phyloP scores from a whole-genome alignment of 805 yeast genomes.

The Yarrowia yakushimensis region DNA sequence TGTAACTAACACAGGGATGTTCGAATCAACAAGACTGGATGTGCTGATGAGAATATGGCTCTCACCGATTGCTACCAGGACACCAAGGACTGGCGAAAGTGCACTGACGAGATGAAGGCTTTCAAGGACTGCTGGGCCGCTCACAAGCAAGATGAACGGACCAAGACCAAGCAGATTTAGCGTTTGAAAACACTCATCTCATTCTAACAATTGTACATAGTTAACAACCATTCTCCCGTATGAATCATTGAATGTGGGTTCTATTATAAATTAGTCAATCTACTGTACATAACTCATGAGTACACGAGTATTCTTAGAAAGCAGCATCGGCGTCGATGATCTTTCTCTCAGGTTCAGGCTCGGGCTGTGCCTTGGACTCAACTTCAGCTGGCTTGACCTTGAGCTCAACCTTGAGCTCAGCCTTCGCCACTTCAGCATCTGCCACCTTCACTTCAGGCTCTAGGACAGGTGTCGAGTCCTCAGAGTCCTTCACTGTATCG shows the following conservation, averaged over 20 bases:
- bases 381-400: not conserved
- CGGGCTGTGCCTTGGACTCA: not conserved
- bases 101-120: constrained; percentile 58
- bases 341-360: not conserved
- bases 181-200: not conserved
- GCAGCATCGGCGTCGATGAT: constrained; percentile 10
- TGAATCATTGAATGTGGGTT: not conserved
- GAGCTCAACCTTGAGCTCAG: not conserved
- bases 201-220: constrained; percentile 7
- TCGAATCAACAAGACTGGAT: constrained; percentile 71
- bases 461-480: not conserved
- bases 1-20: constrained; percentile 49
- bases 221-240: not conserved
- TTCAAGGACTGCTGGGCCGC: constrained; percentile 62
- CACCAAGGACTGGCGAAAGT: constrained; percentile 75
- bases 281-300: not conserved
- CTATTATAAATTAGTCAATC: not conserved
- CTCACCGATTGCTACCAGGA: constrained; percentile 78
- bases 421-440: not conserved
- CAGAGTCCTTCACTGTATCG: not conserved
- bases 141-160: constrained; percentile 52
- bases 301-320: not conserved
- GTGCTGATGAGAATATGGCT: constrained; percentile 64
- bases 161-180: constrained; percentile 27
- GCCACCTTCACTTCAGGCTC: not conserved